phyloP scores from a whole-genome alignment of 805 yeast genomes.

The Saccharomycopsis javanensis region DNA sequence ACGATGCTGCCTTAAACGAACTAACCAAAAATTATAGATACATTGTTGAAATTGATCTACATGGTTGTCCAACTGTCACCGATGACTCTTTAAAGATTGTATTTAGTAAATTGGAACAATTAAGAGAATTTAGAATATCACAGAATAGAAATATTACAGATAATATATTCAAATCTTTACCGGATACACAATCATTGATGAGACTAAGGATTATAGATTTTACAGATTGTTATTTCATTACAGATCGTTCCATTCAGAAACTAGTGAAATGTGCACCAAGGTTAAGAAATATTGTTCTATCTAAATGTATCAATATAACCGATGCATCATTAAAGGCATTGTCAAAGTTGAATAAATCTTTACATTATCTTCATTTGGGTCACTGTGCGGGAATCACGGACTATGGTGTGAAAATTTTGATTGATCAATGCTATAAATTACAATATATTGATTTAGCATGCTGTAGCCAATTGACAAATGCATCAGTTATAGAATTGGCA shows the following conservation, averaged over 20 bases:
- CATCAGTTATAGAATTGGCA: slow-evolving; percentile 66
- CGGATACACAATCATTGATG: slow-evolving; percentile 42
- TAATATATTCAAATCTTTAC: slow-evolving; percentile 46
- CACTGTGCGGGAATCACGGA: slow-evolving; percentile 90
- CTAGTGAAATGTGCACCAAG: slow-evolving; percentile 74
- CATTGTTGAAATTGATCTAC: slow-evolving; percentile 83
- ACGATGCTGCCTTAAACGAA: slow-evolving; percentile 50
- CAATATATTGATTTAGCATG: slow-evolving; percentile 94
- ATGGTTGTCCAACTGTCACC: slow-evolving; percentile 65
- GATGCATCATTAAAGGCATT: slow-evolving; percentile 69
- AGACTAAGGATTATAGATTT: slow-evolving; percentile 74
- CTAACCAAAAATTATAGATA: slow-evolving; percentile 66
- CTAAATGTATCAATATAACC: slow-evolving; percentile 81
- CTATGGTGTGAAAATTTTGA: slow-evolving; percentile 67
- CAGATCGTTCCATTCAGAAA: slow-evolving; percentile 68
- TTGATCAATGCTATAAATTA: slow-evolving; percentile 70
- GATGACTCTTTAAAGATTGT: slow-evolving; percentile 50
- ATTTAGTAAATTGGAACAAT: slow-evolving; percentile 52
- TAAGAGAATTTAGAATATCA: slow-evolving; percentile 78
- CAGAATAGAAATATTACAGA: slow-evolving; percentile 64
- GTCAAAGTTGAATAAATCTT: slow-evolving; percentile 61
- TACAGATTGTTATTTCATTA: slow-evolving; percentile 70
- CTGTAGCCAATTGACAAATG: slow-evolving; percentile 80
- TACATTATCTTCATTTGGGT: slow-evolving; percentile 88
- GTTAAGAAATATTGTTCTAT: slow-evolving; percentile 75